These are phyloP conservation scores for Pichia phayaonensis DNA, from an alignment of 805 yeast species.

Conservation along the genomic window DNA sequence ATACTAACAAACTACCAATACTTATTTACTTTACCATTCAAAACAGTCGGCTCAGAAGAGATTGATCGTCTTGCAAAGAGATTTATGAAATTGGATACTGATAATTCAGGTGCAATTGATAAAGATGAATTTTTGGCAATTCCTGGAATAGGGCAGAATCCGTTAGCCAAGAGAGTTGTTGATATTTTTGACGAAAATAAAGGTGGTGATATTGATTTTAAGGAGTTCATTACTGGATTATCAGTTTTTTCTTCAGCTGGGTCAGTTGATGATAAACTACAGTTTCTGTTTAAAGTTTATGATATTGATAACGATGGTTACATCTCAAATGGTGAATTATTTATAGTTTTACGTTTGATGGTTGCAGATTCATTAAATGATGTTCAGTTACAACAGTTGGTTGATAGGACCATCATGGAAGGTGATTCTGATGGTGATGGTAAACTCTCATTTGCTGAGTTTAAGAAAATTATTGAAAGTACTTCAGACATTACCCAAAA, in stretches of 20 bases:
- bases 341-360: conserved; percentile 90
- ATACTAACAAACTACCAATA: background rate
- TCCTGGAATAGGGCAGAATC: conserved; percentile 88
- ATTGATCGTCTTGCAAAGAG: conserved; percentile 85
- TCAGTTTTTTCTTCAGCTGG: conserved; percentile 86
- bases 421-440: conserved; percentile 88
- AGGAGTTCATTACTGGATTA: conserved; percentile 65
- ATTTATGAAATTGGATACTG: conserved; percentile 91
- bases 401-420: conserved; percentile 94
- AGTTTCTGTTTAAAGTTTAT: conserved; percentile 87
- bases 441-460: conserved; percentile 77
- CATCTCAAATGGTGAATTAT: conserved; percentile 92
- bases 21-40: background rate
- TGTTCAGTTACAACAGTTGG: conserved; percentile 87
- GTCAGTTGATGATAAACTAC: conserved; percentile 68
- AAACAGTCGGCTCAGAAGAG: conserved; percentile 72
- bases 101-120: conserved; percentile 87
- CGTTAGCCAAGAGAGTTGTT: conserved; percentile 81
- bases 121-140: conserved; percentile 83
- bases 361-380: conserved; percentile 88
- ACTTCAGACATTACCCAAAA: conserved; percentile 30
- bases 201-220: conserved; percentile 90
- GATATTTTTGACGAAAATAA: conserved; percentile 93
- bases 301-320: conserved; percentile 94
- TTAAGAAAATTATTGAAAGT: conserved; percentile 55